These are phyloP conservation scores for Kodamaea sp. DNA, from an alignment of 1,139 yeast genomes.

Conservation along the genomic window DNA sequence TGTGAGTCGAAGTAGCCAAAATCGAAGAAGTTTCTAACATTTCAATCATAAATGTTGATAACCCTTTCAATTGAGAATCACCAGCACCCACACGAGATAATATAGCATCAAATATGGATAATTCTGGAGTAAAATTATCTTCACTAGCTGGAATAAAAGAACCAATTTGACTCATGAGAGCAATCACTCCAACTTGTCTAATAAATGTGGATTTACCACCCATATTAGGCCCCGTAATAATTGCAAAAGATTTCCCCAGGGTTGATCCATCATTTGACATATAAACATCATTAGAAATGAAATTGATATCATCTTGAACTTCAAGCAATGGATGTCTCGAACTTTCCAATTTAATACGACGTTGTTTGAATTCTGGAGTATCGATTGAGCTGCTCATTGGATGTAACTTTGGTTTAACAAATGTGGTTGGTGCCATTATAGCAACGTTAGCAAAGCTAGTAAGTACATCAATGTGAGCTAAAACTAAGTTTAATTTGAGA, in stretches of 20 bases:
- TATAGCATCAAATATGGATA: slow-evolving; percentile 84
- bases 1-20: slow-evolving; percentile 76
- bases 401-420: slow-evolving; percentile 63
- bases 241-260: slow-evolving; percentile 57
- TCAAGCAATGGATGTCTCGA: slow-evolving; percentile 95
- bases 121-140: slow-evolving; percentile 57
- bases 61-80: slow-evolving; percentile 93
- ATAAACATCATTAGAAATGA: slow-evolving; percentile 81
- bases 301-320: slow-evolving; percentile 80
- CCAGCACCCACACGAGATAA: slow-evolving; percentile 98
- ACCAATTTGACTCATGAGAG: slow-evolving; percentile 88
- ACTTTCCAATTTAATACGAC: slow-evolving; percentile 57
- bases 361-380: slow-evolving; percentile 29
- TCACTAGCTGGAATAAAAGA: slow-evolving; percentile 70
- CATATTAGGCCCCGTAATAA: slow-evolving; percentile 98
- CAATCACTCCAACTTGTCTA: slow-evolving; percentile 85
- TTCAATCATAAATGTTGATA: slow-evolving; percentile 96
- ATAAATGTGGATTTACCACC: slow-evolving; percentile 97
- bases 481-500: slow-evolving; percentile 56
- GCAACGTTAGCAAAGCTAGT: slow-evolving; percentile 84
- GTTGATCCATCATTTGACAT: slow-evolving; percentile 36
- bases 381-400: slow-evolving; percentile 35
- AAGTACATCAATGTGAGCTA: slow-evolving; percentile 81
- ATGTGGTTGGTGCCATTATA: slow-evolving; percentile 78
- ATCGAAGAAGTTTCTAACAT: slow-evolving; percentile 96